Evolutionary conservation across 805 yeast genomes (phyloP).

Genomic region (Nakazawaea anatomiae): DNA sequence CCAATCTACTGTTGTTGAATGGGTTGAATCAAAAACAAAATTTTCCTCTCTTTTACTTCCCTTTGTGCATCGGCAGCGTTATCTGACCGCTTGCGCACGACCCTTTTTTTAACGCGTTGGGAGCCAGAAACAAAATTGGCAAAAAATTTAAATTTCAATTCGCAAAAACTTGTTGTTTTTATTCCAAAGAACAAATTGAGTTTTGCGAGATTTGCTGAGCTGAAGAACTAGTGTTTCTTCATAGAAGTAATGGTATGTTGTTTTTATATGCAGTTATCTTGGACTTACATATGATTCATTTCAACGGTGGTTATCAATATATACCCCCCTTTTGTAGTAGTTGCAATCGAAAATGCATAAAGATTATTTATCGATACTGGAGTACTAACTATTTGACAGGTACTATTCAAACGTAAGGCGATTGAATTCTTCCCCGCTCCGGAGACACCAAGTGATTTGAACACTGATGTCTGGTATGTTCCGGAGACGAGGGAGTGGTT

Average conservation of each 20-base stretch:
- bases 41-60: neutral
- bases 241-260: neutral
- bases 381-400: constrained; percentile 35
- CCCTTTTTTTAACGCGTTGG: neutral
- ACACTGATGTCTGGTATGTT: constrained; percentile 72
- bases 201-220: neutral
- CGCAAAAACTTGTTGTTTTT: constrained; percentile 1
- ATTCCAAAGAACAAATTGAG: neutral
- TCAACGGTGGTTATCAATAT: neutral
- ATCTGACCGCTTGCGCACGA: neutral
- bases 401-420: constrained; percentile 67
- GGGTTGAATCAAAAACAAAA: neutral
- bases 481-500: constrained; percentile 91
- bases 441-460: constrained; percentile 46
- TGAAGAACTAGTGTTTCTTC: neutral
- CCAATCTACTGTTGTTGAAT: neutral
- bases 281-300: neutral
- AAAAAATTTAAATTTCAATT: constrained; percentile 3
- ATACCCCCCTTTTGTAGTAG: neutral
- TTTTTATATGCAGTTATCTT: neutral
- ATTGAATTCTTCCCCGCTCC: constrained; percentile 56
- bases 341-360: neutral
- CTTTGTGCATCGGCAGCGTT: neutral
- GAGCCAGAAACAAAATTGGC: neutral
- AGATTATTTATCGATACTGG: neutral